Conservation (phyloP, 2,329 filamentous ascomycete species). For the Colletotrichum lini region DNA sequence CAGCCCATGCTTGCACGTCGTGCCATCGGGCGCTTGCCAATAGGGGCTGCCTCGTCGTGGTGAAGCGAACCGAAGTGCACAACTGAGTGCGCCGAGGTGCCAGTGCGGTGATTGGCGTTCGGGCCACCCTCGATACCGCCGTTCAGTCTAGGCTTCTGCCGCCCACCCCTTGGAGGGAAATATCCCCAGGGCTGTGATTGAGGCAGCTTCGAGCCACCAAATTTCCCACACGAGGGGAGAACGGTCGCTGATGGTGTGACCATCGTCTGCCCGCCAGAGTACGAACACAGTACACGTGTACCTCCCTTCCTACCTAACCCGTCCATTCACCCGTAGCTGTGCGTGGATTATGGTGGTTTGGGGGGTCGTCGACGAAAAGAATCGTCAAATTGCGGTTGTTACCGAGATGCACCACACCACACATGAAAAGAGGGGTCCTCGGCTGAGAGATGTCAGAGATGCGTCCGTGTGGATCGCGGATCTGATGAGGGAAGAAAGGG, state of each 20-base stretch:
- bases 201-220: neutral
- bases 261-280: no score
- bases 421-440: constrained; percentile 13
- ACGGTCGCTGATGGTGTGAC: no score
- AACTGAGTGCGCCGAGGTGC: constrained; percentile 4
- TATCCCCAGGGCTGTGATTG: constrained; percentile 7
- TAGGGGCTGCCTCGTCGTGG: constrained; percentile 14
- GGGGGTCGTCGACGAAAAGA: neutral
- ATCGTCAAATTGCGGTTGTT: constrained; percentile 16
- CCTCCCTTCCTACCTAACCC: no score
- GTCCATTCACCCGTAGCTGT: no score
- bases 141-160: constrained; percentile 4
- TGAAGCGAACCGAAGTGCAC: neutral
- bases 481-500: neutral
- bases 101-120: constrained; percentile 20
- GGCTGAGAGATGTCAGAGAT: neutral
- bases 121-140: constrained; percentile 14
- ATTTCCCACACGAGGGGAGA: no score
- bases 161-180: neutral
- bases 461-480: constrained; percentile 10
- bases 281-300: no score
- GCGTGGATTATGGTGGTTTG: no score
- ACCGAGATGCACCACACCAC: constrained; percentile 5
- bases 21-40: constrained; percentile 26
- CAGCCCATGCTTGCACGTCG: constrained; percentile 1